Evolutionary conservation across 352 stramenopile genomes (phyloP).

Genomic region (Pythium aphanidermatum): DNA sequence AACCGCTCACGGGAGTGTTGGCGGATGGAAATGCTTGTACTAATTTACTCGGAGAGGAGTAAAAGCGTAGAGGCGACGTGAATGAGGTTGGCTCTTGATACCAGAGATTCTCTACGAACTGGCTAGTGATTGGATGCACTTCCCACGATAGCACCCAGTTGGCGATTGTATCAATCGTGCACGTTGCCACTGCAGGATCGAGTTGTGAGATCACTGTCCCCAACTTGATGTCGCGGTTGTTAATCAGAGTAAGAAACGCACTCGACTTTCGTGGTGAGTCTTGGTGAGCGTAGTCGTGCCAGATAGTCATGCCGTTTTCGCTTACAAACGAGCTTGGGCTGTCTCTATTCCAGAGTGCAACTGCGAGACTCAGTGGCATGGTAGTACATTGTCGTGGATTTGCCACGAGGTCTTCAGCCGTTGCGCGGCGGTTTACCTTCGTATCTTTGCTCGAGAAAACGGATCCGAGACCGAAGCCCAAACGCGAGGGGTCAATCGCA

Average conservation of each 20-base stretch:
- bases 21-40: constrained; percentile 6
- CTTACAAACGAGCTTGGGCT: constrained; percentile 20
- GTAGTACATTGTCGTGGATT: constrained; percentile 28
- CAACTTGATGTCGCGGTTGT: not conserved
- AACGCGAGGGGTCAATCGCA: constrained; percentile 27
- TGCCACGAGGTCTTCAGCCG: constrained; percentile 20
- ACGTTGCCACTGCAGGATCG: constrained; percentile 19
- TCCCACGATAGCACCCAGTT: constrained; percentile 56
- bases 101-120: constrained; percentile 55
- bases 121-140: constrained; percentile 32
- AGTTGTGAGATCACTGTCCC: constrained; percentile 10
- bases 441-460: constrained; percentile 29
- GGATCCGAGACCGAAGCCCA: constrained; percentile 36
- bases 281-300: constrained; percentile 21
- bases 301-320: constrained; percentile 18
- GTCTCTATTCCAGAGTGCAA: constrained; percentile 33
- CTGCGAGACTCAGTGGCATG: constrained; percentile 23
- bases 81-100: constrained; percentile 8
- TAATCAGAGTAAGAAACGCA: constrained; percentile 5
- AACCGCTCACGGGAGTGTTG: not conserved
- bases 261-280: constrained; percentile 7
- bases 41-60: not conserved
- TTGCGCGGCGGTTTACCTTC: constrained; percentile 19
- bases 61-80: constrained; percentile 1
- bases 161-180: constrained; percentile 28